phyloP scores from a whole-genome alignment of 768 basidiomycete genomes.

The Erythrobasidium yunnanense region DNA sequence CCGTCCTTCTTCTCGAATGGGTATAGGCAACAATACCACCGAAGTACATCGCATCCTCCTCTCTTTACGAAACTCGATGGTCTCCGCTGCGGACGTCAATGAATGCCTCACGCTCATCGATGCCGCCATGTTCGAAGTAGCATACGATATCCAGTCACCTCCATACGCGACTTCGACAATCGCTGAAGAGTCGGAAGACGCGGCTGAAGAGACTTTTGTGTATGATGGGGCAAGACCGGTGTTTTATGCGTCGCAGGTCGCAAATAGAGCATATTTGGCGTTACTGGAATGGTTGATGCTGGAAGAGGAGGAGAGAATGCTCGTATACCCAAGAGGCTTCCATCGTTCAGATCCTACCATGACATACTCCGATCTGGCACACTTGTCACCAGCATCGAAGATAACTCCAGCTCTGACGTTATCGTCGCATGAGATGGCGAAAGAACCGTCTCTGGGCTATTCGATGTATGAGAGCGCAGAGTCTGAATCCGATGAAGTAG shows the following conservation, averaged over 20 bases:
- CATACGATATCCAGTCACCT: not conserved
- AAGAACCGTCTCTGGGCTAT: not conserved
- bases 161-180: not conserved
- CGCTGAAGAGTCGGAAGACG: not conserved
- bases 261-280: not conserved
- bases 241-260: not conserved
- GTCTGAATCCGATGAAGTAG: no score
- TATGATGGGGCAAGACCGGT: not conserved
- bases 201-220: not conserved
- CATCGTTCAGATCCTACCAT: not conserved
- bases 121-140: conserved; percentile 4
- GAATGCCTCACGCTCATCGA: conserved; percentile 10
- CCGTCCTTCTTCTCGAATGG: not conserved
- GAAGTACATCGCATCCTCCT: conserved; percentile 3
- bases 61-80: not conserved
- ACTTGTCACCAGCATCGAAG: no score
- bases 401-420: not conserved
- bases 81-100: not conserved
- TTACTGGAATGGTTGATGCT: not conserved
- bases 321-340: not conserved
- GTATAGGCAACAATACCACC: not conserved
- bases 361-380: not conserved
- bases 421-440: not conserved
- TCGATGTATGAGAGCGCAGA: not conserved
- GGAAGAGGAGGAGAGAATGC: not conserved